These are phyloP conservation scores for Fusarium phyllophilum DNA, from an alignment of 2,329 filamentous ascomycete species.

Conservation along the genomic window DNA sequence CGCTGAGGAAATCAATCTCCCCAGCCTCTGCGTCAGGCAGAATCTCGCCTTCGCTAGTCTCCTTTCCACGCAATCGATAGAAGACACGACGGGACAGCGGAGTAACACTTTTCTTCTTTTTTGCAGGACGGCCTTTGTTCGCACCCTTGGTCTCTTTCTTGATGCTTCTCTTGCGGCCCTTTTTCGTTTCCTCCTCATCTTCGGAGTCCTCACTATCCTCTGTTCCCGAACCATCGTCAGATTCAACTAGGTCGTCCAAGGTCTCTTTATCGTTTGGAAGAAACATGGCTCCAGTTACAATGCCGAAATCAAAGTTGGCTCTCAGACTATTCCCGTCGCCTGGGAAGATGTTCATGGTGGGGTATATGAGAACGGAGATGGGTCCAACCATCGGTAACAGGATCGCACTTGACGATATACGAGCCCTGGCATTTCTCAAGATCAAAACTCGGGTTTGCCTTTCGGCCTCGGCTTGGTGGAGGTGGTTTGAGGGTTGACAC, in stretches of 20 bases:
- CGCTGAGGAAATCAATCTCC: background rate
- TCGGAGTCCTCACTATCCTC: background rate
- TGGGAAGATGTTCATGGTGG: background rate
- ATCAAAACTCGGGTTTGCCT: too few species aligned
- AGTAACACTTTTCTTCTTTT: background rate
- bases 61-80: background rate
- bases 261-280: background rate
- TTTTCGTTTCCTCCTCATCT: background rate
- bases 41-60: background rate
- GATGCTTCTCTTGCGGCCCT: background rate
- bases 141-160: background rate
- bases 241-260: background rate
- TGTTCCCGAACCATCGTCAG: fast-evolving
- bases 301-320: background rate
- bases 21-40: background rate
- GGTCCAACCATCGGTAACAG: too few species aligned
- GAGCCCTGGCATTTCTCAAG: too few species aligned
- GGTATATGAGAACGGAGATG: too few species aligned
- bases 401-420: too few species aligned
- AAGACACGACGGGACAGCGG: background rate
- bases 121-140: background rate
- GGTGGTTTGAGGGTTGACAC: too few species aligned
- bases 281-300: fast-evolving
- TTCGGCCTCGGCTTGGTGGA: too few species aligned
- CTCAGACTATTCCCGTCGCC: background rate